Evolutionary conservation across 2,329 filamentous ascomycete genomes (phyloP).

Genomic region (Neophaeococcomyces aloes): DNA sequence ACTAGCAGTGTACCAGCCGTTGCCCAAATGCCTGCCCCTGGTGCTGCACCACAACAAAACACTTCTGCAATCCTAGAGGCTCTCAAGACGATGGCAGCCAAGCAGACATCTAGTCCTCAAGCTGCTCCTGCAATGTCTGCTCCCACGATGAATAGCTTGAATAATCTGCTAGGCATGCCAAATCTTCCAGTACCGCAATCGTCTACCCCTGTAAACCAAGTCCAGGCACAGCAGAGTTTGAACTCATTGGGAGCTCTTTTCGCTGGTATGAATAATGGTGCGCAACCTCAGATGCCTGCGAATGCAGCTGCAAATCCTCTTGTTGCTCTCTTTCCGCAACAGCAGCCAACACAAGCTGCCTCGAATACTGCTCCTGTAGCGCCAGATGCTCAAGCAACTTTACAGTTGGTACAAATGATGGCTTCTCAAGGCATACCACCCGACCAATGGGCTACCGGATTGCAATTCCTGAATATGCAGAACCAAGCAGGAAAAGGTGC

Average conservation of each 20-base stretch:
- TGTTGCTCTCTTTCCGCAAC: conserved; percentile 34
- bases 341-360: conserved; percentile 24
- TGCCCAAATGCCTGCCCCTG: conserved; percentile 12
- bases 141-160: conserved; percentile 31
- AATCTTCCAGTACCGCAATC: conserved; percentile 29
- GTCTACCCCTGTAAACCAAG: conserved; percentile 35
- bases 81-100: conserved; percentile 62
- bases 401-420: conserved; percentile 64
- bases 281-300: conserved; percentile 29
- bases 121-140: conserved; percentile 27
- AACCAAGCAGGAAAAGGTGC: conserved; percentile 26
- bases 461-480: conserved; percentile 40
- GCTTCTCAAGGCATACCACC: conserved; percentile 64
- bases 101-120: conserved; percentile 54
- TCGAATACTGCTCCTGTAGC: conserved; percentile 21
- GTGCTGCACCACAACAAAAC: conserved; percentile 37
- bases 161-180: conserved; percentile 42
- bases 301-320: conserved; percentile 28
- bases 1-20: conserved; percentile 15
- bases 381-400: conserved; percentile 55
- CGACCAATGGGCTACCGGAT: conserved; percentile 60
- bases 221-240: conserved; percentile 49
- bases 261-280: conserved; percentile 33
- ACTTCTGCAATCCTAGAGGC: conserved; percentile 63
- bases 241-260: conserved; percentile 45